Evolutionary conservation across 768 basidiomycete species (phyloP).

Genomic region (Leccinum rimulosum): DNA sequence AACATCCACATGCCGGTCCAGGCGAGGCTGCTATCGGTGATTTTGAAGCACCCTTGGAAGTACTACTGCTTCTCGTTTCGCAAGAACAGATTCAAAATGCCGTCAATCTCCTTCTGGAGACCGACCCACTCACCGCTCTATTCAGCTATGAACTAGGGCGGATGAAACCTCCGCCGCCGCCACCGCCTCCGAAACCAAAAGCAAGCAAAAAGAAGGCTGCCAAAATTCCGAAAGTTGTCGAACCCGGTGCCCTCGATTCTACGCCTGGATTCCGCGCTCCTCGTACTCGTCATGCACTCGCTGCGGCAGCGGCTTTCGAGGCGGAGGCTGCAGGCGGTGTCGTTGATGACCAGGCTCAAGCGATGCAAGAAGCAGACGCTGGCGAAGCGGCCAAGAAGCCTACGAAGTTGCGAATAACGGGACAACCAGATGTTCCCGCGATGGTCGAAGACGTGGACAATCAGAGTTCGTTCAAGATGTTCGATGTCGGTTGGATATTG

Average conservation of each 20-base stretch:
- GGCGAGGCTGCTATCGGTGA: constrained; percentile 49
- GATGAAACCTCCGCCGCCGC: constrained; percentile 59
- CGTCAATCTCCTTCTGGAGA: constrained; percentile 51
- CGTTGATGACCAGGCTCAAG: constrained; percentile 10
- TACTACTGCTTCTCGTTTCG: constrained; percentile 56
- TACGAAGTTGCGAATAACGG: constrained; percentile 19
- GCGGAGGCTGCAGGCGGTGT: constrained; percentile 31
- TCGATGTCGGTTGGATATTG: constrained; percentile 87
- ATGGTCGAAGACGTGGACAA: constrained; percentile 72
- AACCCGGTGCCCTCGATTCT: constrained; percentile 33
- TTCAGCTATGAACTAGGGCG: constrained; percentile 66
- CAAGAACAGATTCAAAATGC: constrained; percentile 51
- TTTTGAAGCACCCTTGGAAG: constrained; percentile 65
- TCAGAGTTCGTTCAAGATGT: constrained; percentile 72
- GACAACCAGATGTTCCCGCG: constrained; percentile 44
- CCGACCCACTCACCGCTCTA: constrained; percentile 62
- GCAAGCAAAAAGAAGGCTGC: constrained; percentile 40
- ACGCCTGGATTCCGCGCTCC: constrained; percentile 49
- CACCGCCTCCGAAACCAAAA: constrained; percentile 45
- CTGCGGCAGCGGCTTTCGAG: constrained; percentile 45
- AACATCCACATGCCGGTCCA: constrained; percentile 11
- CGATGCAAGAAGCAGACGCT: constrained; percentile 3
- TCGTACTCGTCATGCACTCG: constrained; percentile 44
- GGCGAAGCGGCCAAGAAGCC: constrained; percentile 28
- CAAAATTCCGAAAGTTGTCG: constrained; percentile 19